A percentile compares a stretch with the other conserved stretches of the same genome.
phyloP scores from a whole-genome alignment of 2,329 filamentous ascomycete species.

The Stachybotrys chlorohalonatus region DNA sequence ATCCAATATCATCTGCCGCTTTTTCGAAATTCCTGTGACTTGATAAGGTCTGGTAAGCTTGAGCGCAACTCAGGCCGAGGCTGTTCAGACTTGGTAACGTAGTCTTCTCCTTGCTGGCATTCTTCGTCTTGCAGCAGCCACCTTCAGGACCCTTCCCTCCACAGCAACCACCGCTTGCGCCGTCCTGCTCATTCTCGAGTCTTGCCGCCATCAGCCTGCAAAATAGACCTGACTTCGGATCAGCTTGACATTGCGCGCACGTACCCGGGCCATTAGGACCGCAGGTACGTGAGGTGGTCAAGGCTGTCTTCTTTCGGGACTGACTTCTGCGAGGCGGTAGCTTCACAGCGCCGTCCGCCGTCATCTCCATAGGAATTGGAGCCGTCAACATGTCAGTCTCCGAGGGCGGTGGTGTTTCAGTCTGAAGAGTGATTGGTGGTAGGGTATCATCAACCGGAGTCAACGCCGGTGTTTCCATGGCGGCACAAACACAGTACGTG shows the following conservation, averaged over 20 bases:
- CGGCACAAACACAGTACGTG: constrained; percentile 69
- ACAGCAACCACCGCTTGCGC: constrained; percentile 47
- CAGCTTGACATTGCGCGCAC: constrained; percentile 67
- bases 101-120: constrained; percentile 22
- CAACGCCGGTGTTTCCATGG: constrained; percentile 29
- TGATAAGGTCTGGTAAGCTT: constrained; percentile 69
- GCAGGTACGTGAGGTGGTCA: constrained; percentile 30
- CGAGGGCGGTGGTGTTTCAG: constrained; percentile 48
- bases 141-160: constrained; percentile 49
- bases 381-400: constrained; percentile 49
- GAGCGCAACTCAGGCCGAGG: constrained; percentile 62
- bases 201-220: constrained; percentile 71
- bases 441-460: constrained; percentile 27
- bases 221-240: constrained; percentile 74
- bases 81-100: constrained; percentile 28
- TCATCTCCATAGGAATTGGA: constrained; percentile 48
- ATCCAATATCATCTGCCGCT: constrained; percentile 64
- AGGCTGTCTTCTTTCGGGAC: constrained; percentile 11
- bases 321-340: constrained; percentile 35
- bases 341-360: constrained; percentile 51
- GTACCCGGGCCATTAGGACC: constrained; percentile 66
- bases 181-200: constrained; percentile 33
- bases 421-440: constrained; percentile 35
- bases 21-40: constrained; percentile 68
- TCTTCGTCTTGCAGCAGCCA: constrained; percentile 51